Conservation (phyloP, 2,329 filamentous ascomycete species). For the Pseudogymnoascus sp. region DNA sequence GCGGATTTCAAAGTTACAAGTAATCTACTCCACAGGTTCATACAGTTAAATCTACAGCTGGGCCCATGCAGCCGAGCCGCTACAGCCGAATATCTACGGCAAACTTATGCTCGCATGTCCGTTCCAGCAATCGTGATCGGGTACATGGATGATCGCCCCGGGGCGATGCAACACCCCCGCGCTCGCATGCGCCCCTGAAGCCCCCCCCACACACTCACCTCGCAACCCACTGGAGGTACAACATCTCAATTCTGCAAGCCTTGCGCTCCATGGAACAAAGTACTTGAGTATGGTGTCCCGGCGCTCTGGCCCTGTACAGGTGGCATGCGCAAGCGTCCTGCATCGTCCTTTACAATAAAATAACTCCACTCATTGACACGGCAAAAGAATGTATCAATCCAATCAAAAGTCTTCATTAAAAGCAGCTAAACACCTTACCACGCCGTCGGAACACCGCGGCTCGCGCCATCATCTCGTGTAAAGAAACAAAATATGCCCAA, state of each 20-base stretch:
- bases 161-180: not conserved
- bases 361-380: not conserved
- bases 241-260: not conserved
- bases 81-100: not conserved
- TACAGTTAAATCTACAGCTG: not conserved
- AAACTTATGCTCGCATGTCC: not conserved
- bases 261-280: not conserved
- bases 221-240: not conserved
- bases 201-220: not conserved
- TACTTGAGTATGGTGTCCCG: not conserved
- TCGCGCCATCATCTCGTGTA: not conserved
- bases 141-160: not conserved
- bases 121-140: not conserved
- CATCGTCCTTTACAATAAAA: not conserved
- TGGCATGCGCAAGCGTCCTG: not conserved
- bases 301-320: not conserved
- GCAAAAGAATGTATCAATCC: not conserved
- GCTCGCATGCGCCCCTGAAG: not conserved
- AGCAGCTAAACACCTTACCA: constrained; percentile 2
- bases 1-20: not conserved
- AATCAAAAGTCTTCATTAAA: constrained; percentile 2
- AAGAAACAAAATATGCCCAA: not conserved
- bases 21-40: not conserved
- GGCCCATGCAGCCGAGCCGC: not conserved
- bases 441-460: not conserved